Conservation (phyloP, 2,329 filamentous ascomycete species). For the Corniculantispora saksenae region DNA sequence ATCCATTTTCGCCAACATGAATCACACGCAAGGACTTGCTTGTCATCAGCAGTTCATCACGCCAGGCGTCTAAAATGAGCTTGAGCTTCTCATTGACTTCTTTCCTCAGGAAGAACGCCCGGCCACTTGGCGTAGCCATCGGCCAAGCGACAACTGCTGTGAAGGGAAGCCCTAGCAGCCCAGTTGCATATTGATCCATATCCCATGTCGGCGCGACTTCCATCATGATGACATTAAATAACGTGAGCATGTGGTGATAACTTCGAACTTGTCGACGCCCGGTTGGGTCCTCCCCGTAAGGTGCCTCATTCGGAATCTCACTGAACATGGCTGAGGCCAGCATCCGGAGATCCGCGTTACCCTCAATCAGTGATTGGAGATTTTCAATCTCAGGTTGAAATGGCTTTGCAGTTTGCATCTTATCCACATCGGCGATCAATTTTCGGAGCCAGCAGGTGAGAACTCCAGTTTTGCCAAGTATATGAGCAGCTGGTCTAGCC, state of each 20-base stretch:
- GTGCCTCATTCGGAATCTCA: neutral
- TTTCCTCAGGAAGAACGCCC: constrained; percentile 52
- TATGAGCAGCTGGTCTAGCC: no score
- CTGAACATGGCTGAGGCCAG: neutral
- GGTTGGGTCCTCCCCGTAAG: neutral
- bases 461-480: no score
- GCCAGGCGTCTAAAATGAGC: constrained; percentile 51
- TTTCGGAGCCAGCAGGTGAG: no score
- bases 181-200: neutral
- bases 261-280: neutral
- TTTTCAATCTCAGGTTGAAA: no score
- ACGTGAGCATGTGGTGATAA: neutral
- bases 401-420: no score
- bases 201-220: neutral
- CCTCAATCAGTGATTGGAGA: no score
- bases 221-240: neutral
- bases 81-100: constrained; percentile 54
- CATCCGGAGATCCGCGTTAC: no score
- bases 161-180: constrained; percentile 56
- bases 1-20: neutral
- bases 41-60: constrained; percentile 26
- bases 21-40: constrained; percentile 25
- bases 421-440: no score
- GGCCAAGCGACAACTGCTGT: constrained; percentile 60
- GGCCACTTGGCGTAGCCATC: constrained; percentile 56